Evolutionary conservation across 768 basidiomycete species (phyloP).

Genomic region (Pleurotus platypus): DNA sequence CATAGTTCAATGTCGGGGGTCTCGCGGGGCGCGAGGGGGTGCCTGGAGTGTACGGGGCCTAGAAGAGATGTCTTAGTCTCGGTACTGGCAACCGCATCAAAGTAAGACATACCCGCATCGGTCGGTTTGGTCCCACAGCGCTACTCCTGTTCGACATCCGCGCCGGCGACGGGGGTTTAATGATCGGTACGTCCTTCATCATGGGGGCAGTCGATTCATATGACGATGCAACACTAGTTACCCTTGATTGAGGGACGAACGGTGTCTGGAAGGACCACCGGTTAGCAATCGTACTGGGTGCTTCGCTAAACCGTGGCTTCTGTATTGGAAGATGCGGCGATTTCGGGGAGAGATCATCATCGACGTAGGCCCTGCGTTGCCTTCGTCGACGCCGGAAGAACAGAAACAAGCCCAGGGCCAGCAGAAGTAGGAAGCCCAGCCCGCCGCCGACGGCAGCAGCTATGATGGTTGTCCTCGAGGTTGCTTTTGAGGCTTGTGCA

Average conservation of each 20-base stretch:
- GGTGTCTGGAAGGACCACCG: slow-evolving; percentile 10
- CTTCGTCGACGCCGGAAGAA: slow-evolving; percentile 23
- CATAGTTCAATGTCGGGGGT: slow-evolving; percentile 5
- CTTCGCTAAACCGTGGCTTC: slow-evolving; percentile 10
- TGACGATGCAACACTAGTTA: slow-evolving; percentile 5
- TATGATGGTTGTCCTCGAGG: slow-evolving; percentile 19
- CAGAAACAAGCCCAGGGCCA: slow-evolving; percentile 17
- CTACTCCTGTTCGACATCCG: background rate
- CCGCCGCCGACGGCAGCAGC: slow-evolving; percentile 22
- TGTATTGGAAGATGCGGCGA: slow-evolving; percentile 20
- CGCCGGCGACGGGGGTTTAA: slow-evolving; percentile 7
- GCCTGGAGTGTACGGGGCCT: slow-evolving; percentile 10
- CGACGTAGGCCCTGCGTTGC: slow-evolving; percentile 30
- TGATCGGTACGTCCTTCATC: slow-evolving; percentile 6
- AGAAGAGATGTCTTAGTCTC: background rate
- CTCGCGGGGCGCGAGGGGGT: slow-evolving; percentile 3
- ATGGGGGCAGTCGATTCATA: slow-evolving; percentile 6
- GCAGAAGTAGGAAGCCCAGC: slow-evolving; percentile 18
- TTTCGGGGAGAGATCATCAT: slow-evolving; percentile 22
- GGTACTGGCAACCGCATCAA: background rate
- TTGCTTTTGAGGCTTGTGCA: slow-evolving; percentile 13
- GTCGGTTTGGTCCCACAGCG: background rate
- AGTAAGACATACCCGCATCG: background rate
- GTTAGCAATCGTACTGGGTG: background rate
- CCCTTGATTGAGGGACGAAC: slow-evolving; percentile 10